Base-by-base conservation (phyloP, 2,329 filamentous ascomycete genomes). In the Colletotrichum tropicicola region DNA sequence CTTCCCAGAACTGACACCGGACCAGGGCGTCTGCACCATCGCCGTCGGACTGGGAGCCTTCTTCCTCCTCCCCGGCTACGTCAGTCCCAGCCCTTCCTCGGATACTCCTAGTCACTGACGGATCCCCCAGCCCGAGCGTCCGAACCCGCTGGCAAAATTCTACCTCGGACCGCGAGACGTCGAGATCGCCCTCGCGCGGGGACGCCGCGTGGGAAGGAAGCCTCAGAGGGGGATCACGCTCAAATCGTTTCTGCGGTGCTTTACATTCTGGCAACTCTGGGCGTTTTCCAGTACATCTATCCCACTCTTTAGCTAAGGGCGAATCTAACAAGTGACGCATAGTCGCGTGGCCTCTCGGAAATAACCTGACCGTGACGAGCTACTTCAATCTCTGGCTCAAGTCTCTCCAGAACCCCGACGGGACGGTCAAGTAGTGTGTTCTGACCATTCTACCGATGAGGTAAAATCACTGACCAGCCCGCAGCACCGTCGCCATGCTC, bases 371-470 rank as follows among this genome's bases (percentile, higher is more conserved):
- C 7, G 53, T 53, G 3, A 44, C 59, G 10, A 62, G 19, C 23
- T 62, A 62, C 52, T 62, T 62, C 37, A 62, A 62, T 5, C 27
- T 62, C 0, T 62, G 59, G 53, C 59, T 62, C 27, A 62, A 62
- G 37, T 62, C 59, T 2, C 3, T 62, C 1, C 58, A 37, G 23
- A 62, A 62, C 17, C n/a, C 59, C 0, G 53, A 62, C 7, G 59
- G 59, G 23, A 51, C 59, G 10, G 45, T 45, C 44, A 62, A 58
- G 35, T 62, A 62, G 59, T 62, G 10, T 2, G 59, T 58, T 27
- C 1, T 1, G 10, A 1, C 0, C 5, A 0, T 6, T 13, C 10
- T 12, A 4, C 6, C 8, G 3, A 6, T 5, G 1, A 7, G 5
- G 8, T 12, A 6, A 4, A n/a, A n/a, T n/a, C n/a, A n/a, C 59